Base-by-base conservation (phyloP, 73 alveolate species). In the Paramecium sonneborni region DNA sequence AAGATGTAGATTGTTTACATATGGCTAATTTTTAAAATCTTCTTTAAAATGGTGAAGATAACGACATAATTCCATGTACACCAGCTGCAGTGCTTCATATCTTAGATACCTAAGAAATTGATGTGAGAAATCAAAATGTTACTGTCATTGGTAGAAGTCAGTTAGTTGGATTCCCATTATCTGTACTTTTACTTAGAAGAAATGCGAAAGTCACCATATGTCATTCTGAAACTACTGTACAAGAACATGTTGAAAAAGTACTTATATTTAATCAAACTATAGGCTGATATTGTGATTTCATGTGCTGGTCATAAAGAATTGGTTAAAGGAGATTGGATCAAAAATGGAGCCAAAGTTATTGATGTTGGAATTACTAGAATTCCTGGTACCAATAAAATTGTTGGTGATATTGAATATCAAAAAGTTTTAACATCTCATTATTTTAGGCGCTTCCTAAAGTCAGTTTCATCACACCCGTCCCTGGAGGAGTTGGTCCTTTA, bases 401-500 rank as follows among this genome's bases (percentile, higher is more conserved):
- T 86, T n/a, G 93, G 93, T 2, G 93, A 86, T 37, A 76, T 86
- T 15, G 93, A 86, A 86, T 86, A 34, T 34, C 35, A 57, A 18
- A 76, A 86, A 38, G 93, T 86, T 32, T 62, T n/a, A 5, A 15
- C 20, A 57, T 28, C 18, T 46, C 23, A 24, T 18, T 30, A 52
- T 24, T 34, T 6, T 55, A 86, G 93, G 93, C 93, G 24, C 48
- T 41, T 32, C 41, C 62, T 24, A 86, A 57, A 34, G 96, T 94
- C 18, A 72, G 94, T 35, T 79, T 74, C 62, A 92, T 95, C 10
- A 95, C 98, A 15, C 98, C 98, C 1, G 98, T 95, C 10, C 98
- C 98, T 21, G 98, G 98, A 23, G 98, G 98, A 10, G 96, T 95
- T 20, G 98, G 98, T 12, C 98, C 98, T 2, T 93, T 95, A 96